Conservation (phyloP, 345 rosid species). For the Clausena lansium region DNA sequence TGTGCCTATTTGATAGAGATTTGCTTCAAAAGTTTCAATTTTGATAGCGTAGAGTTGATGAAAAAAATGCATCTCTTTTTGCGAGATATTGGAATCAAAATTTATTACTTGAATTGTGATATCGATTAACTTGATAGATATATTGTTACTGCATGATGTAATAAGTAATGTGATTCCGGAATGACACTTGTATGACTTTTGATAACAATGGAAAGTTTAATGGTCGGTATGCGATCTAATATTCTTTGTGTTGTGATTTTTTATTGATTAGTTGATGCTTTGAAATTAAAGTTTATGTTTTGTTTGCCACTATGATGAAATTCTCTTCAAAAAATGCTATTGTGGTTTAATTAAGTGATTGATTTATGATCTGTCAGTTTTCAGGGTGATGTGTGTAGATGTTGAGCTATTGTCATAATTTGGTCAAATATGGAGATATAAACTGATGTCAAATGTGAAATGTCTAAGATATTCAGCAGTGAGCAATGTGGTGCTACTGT, state of each 20-base stretch:
- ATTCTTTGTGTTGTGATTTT: neutral
- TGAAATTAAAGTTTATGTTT: neutral
- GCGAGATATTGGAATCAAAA: neutral
- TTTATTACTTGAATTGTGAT: neutral
- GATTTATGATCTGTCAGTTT: neutral
- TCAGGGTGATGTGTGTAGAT: neutral
- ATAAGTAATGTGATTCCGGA: slow-evolving; percentile 7
- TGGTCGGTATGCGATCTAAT: neutral
- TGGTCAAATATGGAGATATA: neutral
- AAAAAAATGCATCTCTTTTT: neutral
- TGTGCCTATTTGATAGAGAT: slow-evolving; percentile 55
- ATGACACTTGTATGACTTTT: neutral
- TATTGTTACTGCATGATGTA: neutral
- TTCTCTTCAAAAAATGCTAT: neutral
- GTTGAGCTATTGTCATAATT: neutral
- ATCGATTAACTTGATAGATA: neutral
- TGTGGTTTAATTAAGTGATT: neutral
- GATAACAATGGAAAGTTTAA: neutral
- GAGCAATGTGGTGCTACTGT: neutral
- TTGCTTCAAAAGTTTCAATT: slow-evolving; percentile 17
- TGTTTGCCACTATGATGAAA: neutral
- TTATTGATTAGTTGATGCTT: too few relatives aligned
- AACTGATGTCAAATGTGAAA: neutral
- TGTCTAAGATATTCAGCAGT: neutral
- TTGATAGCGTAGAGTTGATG: slow-evolving; percentile 13